Base-by-base conservation (phyloP, 106 monocot species). In the Acorus gramineus region DNA sequence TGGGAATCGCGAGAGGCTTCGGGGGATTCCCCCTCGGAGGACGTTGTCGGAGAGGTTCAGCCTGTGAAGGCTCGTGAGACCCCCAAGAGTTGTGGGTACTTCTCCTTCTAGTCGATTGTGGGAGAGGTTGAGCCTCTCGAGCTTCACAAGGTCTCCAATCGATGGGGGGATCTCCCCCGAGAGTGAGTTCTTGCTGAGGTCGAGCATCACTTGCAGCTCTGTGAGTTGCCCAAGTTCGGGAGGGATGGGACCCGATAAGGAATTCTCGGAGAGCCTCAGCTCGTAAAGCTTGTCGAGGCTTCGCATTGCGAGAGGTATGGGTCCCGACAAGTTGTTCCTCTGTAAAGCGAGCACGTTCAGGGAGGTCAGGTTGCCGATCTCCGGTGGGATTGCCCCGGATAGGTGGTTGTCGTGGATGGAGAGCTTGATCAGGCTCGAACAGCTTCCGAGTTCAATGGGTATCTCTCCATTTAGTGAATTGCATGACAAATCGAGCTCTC, bases 101-200 rank as follows among this genome's bases (percentile, higher is more conserved):
- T 49, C 47, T 44, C 95, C 95, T 6, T 80, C 59, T 56, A 95
- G 86, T 2, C 54, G 78, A 67, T 95, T 95, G 76, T 64, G 69
- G 43, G 95, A 90, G 13, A 95, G 82, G 66, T 95, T 74, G 0
- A 95, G 71, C 28, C 84, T 82, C 70, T 95, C 95, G 43, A 95
- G 46, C 70, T 95, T 95, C 53, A 85, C 47, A 12, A 95, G 90
- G 51, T 77, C 61, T 3, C 82, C 90, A 7, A 95, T 74, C 28
- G 87, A 66, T 2, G 71, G 53, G 10, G 95, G 95, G 53, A 95
- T 87, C 43, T 67, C 77, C 11, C 95, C 95, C 7, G 86, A 80
- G 12, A 95, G 64, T 3, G 69, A 55, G 75, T 95, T 95, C 3
- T 60, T 56, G 60, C 95, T 95, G 74, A 95, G 52, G 57, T 95